Conservation (phyloP, 495 filamentous ascomycete genomes). For the Trichoderma parareesei region DNA sequence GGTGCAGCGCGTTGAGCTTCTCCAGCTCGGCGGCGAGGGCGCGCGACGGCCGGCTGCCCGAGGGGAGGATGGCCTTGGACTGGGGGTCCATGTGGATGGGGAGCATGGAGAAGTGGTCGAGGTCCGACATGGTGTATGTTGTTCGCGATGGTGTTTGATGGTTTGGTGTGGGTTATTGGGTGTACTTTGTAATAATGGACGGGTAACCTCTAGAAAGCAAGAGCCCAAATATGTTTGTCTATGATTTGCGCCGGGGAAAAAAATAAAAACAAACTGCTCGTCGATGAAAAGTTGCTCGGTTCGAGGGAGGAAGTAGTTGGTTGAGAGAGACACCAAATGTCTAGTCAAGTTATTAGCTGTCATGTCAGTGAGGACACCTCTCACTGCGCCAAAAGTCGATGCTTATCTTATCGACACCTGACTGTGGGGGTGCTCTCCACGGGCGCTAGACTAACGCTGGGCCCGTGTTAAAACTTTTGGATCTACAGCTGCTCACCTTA, state of each 20-base stretch:
- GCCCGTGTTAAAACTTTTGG: no score
- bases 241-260: not conserved
- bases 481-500: not conserved
- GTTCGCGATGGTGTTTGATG: not conserved
- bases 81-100: slow-evolving; percentile 71
- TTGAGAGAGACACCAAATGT: not conserved
- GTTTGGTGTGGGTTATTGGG: not conserved
- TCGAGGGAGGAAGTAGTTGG: not conserved
- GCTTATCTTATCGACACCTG: slow-evolving; percentile 8
- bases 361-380: slow-evolving; percentile 9
- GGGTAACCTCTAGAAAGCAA: not conserved
- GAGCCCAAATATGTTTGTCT: not conserved
- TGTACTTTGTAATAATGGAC: not conserved
- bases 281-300: not conserved
- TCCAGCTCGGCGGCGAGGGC: slow-evolving; percentile 57
- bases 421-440: not conserved
- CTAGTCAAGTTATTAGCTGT: not conserved
- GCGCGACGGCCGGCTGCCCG: slow-evolving; percentile 27
- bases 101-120: slow-evolving; percentile 75
- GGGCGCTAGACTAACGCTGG: not conserved
- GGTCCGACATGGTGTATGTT: slow-evolving; percentile 43
- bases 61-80: slow-evolving; percentile 52
- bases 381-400: not conserved
- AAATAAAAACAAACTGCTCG: no score
- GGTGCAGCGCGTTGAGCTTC: slow-evolving; percentile 67